Conservation (phyloP, 2,329 filamentous ascomycete genomes). For the Ophiostoma triangulosporum region DNA sequence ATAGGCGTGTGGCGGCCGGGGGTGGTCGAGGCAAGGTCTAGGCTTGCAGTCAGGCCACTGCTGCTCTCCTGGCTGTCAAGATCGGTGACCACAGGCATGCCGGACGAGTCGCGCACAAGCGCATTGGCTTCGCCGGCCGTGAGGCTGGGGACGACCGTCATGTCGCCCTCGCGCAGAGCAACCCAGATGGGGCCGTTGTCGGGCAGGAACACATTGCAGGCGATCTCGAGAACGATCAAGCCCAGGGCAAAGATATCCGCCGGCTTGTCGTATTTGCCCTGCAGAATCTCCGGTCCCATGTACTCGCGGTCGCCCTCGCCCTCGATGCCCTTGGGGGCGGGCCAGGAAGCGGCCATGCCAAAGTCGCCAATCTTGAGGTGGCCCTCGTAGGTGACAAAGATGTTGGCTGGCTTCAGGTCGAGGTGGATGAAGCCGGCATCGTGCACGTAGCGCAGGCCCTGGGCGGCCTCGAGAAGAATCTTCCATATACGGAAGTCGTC, state of each 20-base stretch:
- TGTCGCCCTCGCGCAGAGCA: constrained; percentile 74
- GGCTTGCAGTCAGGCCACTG: constrained; percentile 1
- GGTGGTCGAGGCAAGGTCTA: constrained; percentile 10
- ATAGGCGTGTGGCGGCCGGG: constrained; percentile 3
- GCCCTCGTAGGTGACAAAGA: constrained; percentile 70
- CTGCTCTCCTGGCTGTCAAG: neutral
- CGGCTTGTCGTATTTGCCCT: constrained; percentile 75
- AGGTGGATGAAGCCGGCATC: constrained; percentile 75
- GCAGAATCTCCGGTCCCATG: constrained; percentile 83
- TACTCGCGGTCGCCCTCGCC: constrained; percentile 94
- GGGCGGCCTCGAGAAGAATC: constrained; percentile 72
- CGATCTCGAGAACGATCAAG: constrained; percentile 87
- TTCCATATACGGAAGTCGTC: constrained; percentile 99
- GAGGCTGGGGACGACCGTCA: constrained; percentile 76
- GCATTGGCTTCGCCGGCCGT: constrained; percentile 65
- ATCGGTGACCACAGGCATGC: constrained; percentile 41
- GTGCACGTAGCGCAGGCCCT: constrained; percentile 85
- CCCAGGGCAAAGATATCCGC: constrained; percentile 91
- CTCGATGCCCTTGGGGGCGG: constrained; percentile 62
- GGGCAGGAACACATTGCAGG: constrained; percentile 83
- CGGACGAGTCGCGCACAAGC: constrained; percentile 61
- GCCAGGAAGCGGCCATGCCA: constrained; percentile 67
- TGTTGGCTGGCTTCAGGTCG: constrained; percentile 74
- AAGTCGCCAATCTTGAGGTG: constrained; percentile 79
- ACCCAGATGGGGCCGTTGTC: constrained; percentile 90